These are phyloP conservation scores for fission yeast (Schizosaccharomyces pombe) DNA, from an alignment of 805 yeast species.

Conservation along the genomic window DNA sequence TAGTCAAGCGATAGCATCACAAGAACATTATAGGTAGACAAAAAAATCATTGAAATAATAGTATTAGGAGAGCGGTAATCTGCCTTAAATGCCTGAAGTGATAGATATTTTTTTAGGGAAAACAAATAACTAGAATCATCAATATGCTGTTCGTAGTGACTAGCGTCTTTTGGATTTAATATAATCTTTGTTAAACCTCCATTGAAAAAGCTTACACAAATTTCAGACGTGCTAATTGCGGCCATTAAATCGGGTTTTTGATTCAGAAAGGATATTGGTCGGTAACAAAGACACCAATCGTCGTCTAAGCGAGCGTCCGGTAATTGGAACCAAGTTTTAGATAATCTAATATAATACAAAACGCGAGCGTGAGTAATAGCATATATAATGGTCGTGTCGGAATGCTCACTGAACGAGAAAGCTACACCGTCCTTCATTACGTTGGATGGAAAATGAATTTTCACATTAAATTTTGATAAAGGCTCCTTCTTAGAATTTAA, in stretches of 20 bases:
- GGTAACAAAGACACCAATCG: background rate
- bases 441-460: background rate
- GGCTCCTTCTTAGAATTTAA: background rate
- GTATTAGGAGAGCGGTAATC: background rate
- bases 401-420: background rate
- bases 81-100: background rate
- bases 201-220: background rate
- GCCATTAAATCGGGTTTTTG: background rate
- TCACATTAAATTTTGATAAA: background rate
- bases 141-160: background rate
- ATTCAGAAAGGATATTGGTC: background rate
- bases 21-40: background rate
- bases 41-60: background rate
- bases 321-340: background rate
- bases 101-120: background rate
- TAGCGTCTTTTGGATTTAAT: too few species aligned
- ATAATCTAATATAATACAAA: background rate
- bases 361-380: background rate
- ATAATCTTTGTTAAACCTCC: background rate
- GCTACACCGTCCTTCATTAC: background rate
- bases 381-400: background rate
- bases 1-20: background rate
- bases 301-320: background rate
- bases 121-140: background rate
- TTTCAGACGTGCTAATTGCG: too few species aligned